A percentile compares a stretch with the other conserved stretches of the same genome.
Conservation (phyloP, 2,329 filamentous ascomycete species). For the Colletotrichum somersetense region DNA sequence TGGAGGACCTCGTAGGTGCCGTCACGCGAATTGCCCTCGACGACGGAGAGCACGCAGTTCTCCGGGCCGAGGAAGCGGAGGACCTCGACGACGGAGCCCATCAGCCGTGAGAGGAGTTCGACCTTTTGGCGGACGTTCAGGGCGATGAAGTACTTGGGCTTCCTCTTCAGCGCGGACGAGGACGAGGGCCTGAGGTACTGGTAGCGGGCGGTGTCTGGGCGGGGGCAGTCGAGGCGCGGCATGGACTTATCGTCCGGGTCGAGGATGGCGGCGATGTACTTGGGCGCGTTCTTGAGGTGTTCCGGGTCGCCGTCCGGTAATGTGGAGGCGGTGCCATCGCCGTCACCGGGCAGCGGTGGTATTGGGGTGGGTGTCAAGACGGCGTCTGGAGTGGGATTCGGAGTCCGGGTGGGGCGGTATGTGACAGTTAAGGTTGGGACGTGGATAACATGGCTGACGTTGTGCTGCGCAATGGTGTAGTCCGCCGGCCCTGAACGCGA, state of each 20-base stretch:
- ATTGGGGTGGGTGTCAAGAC: background rate
- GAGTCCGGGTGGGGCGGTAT: background rate
- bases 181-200: conserved; percentile 38
- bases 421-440: background rate
- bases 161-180: conserved; percentile 7
- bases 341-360: background rate
- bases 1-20: conserved; percentile 65
- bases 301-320: conserved; percentile 26
- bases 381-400: background rate
- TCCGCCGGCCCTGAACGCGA: background rate
- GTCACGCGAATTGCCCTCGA: conserved; percentile 68
- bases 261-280: conserved; percentile 49
- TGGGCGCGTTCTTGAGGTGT: conserved; percentile 18
- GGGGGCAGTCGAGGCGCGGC: conserved; percentile 49
- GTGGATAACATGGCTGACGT: background rate
- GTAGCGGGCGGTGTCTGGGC: conserved; percentile 43
- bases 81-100: conserved; percentile 64
- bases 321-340: background rate
- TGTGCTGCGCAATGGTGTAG: background rate
- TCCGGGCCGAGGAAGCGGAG: conserved; percentile 63
- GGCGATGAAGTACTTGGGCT: conserved; percentile 63
- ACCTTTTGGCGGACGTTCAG: conserved; percentile 63
- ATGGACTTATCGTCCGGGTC: conserved; percentile 44
- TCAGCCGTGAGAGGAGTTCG: conserved; percentile 61
- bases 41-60: conserved; percentile 65